phyloP scores from a whole-genome alignment of 192 early-diverging fungal genomes.

The Entrophospora sp. region DNA sequence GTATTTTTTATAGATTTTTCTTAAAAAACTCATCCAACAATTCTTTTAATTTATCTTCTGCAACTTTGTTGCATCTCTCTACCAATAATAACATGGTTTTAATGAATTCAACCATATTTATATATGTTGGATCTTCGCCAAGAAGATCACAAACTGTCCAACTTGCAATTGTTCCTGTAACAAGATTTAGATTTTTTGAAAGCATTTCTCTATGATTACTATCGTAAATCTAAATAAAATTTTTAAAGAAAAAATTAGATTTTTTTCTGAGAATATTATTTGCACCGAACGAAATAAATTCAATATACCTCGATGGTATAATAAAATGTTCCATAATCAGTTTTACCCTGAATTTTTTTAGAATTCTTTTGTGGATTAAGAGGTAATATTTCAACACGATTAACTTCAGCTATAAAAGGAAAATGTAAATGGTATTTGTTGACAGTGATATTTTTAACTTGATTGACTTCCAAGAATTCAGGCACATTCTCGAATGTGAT shows the following conservation, averaged over 20 bases:
- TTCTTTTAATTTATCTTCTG: neutral
- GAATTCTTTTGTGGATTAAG: slow-evolving; percentile 18
- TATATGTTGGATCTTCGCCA: slow-evolving; percentile 10
- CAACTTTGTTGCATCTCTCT: slow-evolving; percentile 22
- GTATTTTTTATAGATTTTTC: too few species aligned
- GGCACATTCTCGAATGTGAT: slow-evolving; percentile 33
- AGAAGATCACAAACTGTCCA: slow-evolving; percentile 33
- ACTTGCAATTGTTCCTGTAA: slow-evolving; percentile 22
- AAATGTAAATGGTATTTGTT: slow-evolving; percentile 28
- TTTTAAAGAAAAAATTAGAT: neutral
- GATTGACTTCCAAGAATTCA: slow-evolving; percentile 26
- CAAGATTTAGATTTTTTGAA: slow-evolving; percentile 21
- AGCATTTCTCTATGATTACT: slow-evolving; percentile 16
- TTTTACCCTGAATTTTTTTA: slow-evolving; percentile 22
- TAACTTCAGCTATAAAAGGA: slow-evolving; percentile 34
- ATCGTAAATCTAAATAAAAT: slow-evolving; percentile 18
- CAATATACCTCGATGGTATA: slow-evolving; percentile 30
- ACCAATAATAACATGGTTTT: slow-evolving; percentile 28
- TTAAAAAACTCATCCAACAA: neutral
- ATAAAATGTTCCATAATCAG: slow-evolving; percentile 23
- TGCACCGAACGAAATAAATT: neutral
- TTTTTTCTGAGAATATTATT: neutral
- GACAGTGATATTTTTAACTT: slow-evolving; percentile 23
- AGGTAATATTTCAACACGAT: slow-evolving; percentile 25
- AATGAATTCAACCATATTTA: slow-evolving; percentile 23